These are phyloP conservation scores for Fusarium nygamai DNA, from an alignment of 2,329 filamentous ascomycete species.

Conservation along the genomic window DNA sequence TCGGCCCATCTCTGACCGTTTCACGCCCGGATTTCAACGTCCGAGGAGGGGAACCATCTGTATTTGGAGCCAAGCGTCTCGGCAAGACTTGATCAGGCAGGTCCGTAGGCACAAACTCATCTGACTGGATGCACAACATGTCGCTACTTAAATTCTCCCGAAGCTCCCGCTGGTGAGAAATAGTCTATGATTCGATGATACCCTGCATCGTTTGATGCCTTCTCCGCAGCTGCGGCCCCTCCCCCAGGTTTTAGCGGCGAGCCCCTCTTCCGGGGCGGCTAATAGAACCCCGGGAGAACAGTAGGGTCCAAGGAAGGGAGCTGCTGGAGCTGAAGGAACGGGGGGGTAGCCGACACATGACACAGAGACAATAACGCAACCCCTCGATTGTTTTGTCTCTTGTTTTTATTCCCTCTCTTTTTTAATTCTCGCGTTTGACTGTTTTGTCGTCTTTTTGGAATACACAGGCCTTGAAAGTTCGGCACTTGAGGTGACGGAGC, in stretches of 20 bases:
- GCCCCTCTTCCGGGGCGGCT: constrained; percentile 35
- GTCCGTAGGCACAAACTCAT: not conserved
- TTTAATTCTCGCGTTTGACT: not conserved
- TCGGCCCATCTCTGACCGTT: constrained; percentile 22
- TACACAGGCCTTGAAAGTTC: constrained; percentile 14
- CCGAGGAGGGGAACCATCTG: constrained; percentile 16
- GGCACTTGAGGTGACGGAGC: not conserved
- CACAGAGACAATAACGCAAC: constrained; percentile 29
- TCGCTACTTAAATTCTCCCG: constrained; percentile 17
- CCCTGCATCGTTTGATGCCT: constrained; percentile 2
- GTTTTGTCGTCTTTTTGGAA: constrained; percentile 7
- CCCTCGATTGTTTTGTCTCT: constrained; percentile 28
- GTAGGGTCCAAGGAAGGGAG: constrained; percentile 12
- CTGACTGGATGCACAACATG: not conserved
- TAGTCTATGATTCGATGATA: constrained; percentile 19
- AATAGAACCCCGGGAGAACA: constrained; percentile 26
- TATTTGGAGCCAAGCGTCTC: constrained; percentile 21
- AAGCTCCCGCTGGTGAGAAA: constrained; percentile 20
- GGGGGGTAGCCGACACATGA: constrained; percentile 31
- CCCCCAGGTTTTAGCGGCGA: constrained; percentile 36
- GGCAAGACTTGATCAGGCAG: constrained; percentile 24
- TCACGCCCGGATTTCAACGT: constrained; percentile 24
- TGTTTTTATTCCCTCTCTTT: constrained; percentile 16
- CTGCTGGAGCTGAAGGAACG: constrained; percentile 14
- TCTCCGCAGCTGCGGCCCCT: constrained; percentile 27